Conservation (phyloP, 139 green algal species). For the Chlorella sp. region DNA sequence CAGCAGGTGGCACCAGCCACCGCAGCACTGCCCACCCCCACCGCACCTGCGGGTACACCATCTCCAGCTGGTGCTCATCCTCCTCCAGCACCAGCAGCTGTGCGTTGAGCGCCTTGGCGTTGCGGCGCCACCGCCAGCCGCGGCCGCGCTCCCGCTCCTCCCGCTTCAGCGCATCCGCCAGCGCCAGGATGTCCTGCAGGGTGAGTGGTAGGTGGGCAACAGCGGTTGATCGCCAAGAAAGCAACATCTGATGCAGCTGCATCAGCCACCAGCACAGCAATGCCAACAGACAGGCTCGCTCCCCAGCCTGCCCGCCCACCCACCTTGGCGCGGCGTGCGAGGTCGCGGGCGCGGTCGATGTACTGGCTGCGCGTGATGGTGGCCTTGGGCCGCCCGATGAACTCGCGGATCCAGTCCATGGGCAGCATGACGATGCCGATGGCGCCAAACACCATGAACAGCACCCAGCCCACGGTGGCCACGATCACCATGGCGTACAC, state of each 20-base stretch:
- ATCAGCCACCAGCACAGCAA: too few species aligned
- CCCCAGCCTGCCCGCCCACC: too few species aligned
- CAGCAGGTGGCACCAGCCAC: background rate
- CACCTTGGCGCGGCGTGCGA: slow-evolving; percentile 76
- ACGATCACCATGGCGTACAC: slow-evolving; percentile 94
- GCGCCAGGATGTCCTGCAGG: slow-evolving; percentile 60
- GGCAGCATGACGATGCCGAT: slow-evolving; percentile 90
- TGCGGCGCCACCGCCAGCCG: slow-evolving; percentile 77
- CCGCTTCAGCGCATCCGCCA: slow-evolving; percentile 66
- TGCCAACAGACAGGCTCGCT: too few species aligned
- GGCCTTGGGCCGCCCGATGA: slow-evolving; percentile 74
- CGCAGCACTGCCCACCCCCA: background rate
- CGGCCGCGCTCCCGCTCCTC: slow-evolving; percentile 71
- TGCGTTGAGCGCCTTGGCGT: slow-evolving; percentile 77
- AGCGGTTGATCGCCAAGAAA: too few species aligned
- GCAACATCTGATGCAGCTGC: too few species aligned
- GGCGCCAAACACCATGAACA: slow-evolving; percentile 96
- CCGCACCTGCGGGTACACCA: slow-evolving; percentile 86
- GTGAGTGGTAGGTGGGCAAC: too few species aligned
- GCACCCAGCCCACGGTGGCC: slow-evolving; percentile 89
- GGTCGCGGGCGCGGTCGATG: slow-evolving; percentile 77
- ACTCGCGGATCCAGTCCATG: slow-evolving; percentile 88
- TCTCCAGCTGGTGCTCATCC: slow-evolving; percentile 85
- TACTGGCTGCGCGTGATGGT: slow-evolving; percentile 92
- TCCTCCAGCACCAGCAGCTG: slow-evolving; percentile 92